Evolutionary conservation across 352 stramenopile species (phyloP).

Genomic region (Thalassiosira sp.): DNA sequence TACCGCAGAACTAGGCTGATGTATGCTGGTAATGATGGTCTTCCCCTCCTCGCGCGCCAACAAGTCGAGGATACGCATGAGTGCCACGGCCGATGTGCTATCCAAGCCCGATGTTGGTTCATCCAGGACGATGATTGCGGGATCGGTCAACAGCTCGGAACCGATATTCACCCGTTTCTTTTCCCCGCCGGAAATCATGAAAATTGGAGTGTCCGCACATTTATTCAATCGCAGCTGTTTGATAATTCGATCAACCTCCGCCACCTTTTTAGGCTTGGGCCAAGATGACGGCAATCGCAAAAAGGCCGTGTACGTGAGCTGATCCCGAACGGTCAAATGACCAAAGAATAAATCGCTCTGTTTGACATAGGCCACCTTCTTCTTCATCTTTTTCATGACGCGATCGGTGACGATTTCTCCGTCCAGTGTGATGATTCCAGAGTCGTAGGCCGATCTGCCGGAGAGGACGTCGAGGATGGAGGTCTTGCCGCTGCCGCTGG

Average conservation of each 20-base stretch:
- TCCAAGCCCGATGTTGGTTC: constrained; percentile 92
- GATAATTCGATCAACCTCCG: constrained; percentile 73
- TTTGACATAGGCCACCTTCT: constrained; percentile 85
- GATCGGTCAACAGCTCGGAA: constrained; percentile 87
- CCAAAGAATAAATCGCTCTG: constrained; percentile 88
- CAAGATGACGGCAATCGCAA: constrained; percentile 78
- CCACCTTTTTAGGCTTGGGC: constrained; percentile 54
- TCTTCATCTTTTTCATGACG: constrained; percentile 71
- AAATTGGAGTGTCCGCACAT: constrained; percentile 68
- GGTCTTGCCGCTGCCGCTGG: constrained; percentile 68
- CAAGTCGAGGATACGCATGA: constrained; percentile 89
- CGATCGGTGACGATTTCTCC: constrained; percentile 39
- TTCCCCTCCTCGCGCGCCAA: constrained; percentile 78
- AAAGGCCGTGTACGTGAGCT: constrained; percentile 86
- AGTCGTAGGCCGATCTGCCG: constrained; percentile 54
- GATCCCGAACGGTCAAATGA: constrained; percentile 88
- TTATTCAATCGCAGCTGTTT: constrained; percentile 65
- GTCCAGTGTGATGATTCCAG: constrained; percentile 65
- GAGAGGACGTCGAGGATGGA: constrained; percentile 71
- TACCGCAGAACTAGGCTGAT: constrained; percentile 75
- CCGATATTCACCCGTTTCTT: constrained; percentile 89
- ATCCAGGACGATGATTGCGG: constrained; percentile 85
- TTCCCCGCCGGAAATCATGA: constrained; percentile 86
- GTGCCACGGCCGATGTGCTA: constrained; percentile 87
- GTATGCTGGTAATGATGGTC: constrained; percentile 79